Conservation (phyloP, 768 basidiomycete species). For the Podaxis sp. region DNA sequence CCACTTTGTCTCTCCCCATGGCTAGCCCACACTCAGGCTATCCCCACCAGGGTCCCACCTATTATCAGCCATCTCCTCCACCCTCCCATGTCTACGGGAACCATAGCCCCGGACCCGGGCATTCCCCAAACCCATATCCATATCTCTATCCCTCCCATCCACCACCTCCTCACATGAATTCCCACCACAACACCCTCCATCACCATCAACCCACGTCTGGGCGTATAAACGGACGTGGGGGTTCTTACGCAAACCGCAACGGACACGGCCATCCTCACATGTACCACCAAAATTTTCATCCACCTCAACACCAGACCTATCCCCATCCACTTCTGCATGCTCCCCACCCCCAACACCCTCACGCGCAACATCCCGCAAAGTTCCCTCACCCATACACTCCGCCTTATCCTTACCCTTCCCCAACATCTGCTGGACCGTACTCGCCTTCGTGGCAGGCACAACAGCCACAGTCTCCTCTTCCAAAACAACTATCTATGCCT, state of each 20-base stretch:
- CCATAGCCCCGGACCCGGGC: slow-evolving; percentile 34
- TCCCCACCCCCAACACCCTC: slow-evolving; percentile 23
- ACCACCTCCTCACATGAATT: slow-evolving; percentile 40
- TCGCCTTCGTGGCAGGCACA: slow-evolving; percentile 45
- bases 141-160: slow-evolving; percentile 31
- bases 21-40: slow-evolving; percentile 23
- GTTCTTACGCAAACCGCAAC: slow-evolving; percentile 37
- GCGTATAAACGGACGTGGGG: slow-evolving; percentile 32
- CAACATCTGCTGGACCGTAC: slow-evolving; percentile 32
- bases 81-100: slow-evolving; percentile 34
- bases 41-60: slow-evolving; percentile 25
- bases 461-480: slow-evolving; percentile 46
- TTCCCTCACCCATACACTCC: slow-evolving; percentile 33
- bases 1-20: slow-evolving; percentile 11
- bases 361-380: slow-evolving; percentile 33
- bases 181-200: slow-evolving; percentile 28
- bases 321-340: slow-evolving; percentile 24
- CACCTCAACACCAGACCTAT: slow-evolving; percentile 30
- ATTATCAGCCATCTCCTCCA: slow-evolving; percentile 22
- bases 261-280: slow-evolving; percentile 33
- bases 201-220: slow-evolving; percentile 32
- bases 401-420: slow-evolving; percentile 35
- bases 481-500: slow-evolving; percentile 63
- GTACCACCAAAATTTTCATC: slow-evolving; percentile 26
- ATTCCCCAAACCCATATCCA: slow-evolving; percentile 22